Conservation (phyloP, 805 yeast species). For the Cyberlindnera maclurae region DNA sequence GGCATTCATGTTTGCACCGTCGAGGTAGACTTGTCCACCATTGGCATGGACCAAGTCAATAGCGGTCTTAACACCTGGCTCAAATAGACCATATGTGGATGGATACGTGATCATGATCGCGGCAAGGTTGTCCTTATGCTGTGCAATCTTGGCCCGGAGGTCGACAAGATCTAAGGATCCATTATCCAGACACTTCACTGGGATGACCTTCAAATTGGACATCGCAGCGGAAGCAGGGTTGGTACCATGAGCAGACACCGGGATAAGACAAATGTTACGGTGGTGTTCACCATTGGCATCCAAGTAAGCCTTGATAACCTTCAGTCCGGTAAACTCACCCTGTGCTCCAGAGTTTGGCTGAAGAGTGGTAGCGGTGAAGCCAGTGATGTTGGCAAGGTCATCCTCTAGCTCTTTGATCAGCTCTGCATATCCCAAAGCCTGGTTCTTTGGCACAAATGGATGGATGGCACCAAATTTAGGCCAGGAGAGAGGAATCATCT, state of each 20-base stretch:
- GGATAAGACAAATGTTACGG: slow-evolving; percentile 86
- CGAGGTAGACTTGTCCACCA: slow-evolving; percentile 96
- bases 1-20: slow-evolving; percentile 99
- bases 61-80: slow-evolving; percentile 81
- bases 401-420: slow-evolving; percentile 68
- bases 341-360: slow-evolving; percentile 99
- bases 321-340: slow-evolving; percentile 93
- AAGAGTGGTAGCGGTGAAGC: slow-evolving; percentile 81
- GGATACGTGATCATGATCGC: slow-evolving; percentile 97
- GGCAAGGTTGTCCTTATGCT: slow-evolving; percentile 66
- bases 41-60: slow-evolving; percentile 74
- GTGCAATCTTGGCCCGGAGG: slow-evolving; percentile 61
- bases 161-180: slow-evolving; percentile 86
- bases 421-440: slow-evolving; percentile 81
- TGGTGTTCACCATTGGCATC: slow-evolving; percentile 60
- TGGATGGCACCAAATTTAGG: slow-evolving; percentile 86
- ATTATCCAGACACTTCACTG: slow-evolving; percentile 77
- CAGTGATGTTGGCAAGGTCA: slow-evolving; percentile 88
- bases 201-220: slow-evolving; percentile 91
- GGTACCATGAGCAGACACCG: slow-evolving; percentile 97
- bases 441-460: slow-evolving; percentile 87
- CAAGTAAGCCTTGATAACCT: slow-evolving; percentile 76
- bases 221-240: slow-evolving; percentile 98
- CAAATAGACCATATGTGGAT: slow-evolving; percentile 93
- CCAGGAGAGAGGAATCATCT: slow-evolving; percentile 91